Evolutionary conservation across 225 moss, liverwort and hornwort genomes (phyloP), one percentile per base, ranked within the genome.

Genomic region (Polytrichum commune): DNA sequence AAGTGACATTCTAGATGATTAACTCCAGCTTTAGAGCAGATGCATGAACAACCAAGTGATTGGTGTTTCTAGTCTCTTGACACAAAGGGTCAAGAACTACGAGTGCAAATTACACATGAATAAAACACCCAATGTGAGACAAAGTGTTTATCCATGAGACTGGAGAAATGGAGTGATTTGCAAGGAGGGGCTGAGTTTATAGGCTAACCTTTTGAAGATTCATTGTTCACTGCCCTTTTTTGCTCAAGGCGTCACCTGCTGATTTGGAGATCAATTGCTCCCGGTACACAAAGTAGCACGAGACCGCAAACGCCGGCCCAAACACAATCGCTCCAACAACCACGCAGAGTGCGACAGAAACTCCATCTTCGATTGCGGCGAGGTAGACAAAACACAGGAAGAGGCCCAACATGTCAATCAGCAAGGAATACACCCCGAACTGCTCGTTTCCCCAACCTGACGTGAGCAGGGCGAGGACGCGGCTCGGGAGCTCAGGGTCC

Each of bases 201-300:
- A 13, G 46, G 46, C 46, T 46, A 46, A 46, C 46, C 46, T 46
- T 16, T 33, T 19, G 46, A 46, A 46, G 46, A 4, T 16, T 4
- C 4, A 46, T 46, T 46, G 46, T 62, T 82, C 69, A 82, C 3
- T 80, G 77, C 53, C 78, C 65, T 68, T 77, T 71, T 75, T 80
- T 83, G 71, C 18, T 55, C 26, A 32, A 62, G 29, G 54, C 65
- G 24, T 30, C 55, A n/a, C 72, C 70, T 29, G 73, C 78, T 20
- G 73, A 46, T 66, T 81, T 75, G 35, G 86, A 86, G 71, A 86
- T 86, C 68, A 61, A 58, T 64, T 85, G 89, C 76, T 89, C 89
- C 25, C 83, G 78, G 74, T 78, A 85, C 27, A 79, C 83, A 55
- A 76, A 83, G 69, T 89, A 85, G 65, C 30, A 5, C 9, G 89